Base-by-base conservation (phyloP, 306 rosid genomes). In the Cucumis melo region DNA sequence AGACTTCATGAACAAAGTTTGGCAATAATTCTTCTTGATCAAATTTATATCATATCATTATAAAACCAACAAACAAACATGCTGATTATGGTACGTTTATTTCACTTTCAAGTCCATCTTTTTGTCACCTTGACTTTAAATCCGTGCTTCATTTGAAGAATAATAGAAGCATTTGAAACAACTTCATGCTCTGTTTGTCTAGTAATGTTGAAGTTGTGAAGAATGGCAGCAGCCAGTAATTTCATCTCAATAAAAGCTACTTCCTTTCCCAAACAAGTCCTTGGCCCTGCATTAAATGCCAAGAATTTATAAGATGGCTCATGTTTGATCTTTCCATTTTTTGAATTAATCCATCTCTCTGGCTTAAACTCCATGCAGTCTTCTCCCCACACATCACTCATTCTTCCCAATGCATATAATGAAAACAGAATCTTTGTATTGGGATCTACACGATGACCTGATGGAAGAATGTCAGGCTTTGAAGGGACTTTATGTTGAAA, bases 371-470 rank as follows among this genome's bases (percentile, higher is more conserved):
- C 89, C 42, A 78, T 10, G 57, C 85, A 83, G 78, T 85, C 88
- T 15, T 78, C 5, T 2, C 89, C 91, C 93, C 93, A 87, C 32
- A 81, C 63, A 2, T 63, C 77, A 36, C 83, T 87, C 80, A 53
- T 36, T 51, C 93, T 89, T 29, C 91, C 93, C 87, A 87, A 80
- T 32, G 87, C n/a, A 61, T 86, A 87, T 9, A 80, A n/a, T 2
- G 77, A 80, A 27, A 80, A 34, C 21, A 89, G 2, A 7, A 87
- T 36, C 32, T 3, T 80, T 17, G 78, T 60, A 4, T 72, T 77
- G 0, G 82, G 53, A 16, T 55, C 24, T 6, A 89, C 36, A 50
- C 1, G 13, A 12, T 85, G 89, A 0, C 91, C 91, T 23, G 80
- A 79, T 4, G 91, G 91, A 24, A 89, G 84, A 34, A 20, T 7